phyloP scores from a whole-genome alignment of 306 rosid genomes.

The Quercus variabilis region DNA sequence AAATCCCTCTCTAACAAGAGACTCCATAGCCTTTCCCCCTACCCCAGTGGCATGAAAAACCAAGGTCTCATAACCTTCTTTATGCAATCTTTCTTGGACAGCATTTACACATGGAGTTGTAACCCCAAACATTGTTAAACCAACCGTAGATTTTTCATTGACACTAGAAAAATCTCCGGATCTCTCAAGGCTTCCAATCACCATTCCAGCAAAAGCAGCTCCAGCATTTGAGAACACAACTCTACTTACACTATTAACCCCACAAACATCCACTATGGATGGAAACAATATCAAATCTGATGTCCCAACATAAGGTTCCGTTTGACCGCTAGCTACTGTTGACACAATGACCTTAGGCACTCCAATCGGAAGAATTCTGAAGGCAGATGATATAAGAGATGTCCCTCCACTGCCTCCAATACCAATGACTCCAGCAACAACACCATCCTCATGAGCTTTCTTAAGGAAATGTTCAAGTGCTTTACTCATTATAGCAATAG shows the following conservation, averaged over 20 bases:
- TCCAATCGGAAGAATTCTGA: conserved; percentile 71
- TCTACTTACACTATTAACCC: conserved; percentile 77
- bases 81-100: conserved; percentile 62
- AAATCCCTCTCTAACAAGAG: conserved; percentile 77
- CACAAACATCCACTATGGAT: conserved; percentile 75
- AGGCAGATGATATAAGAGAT: conserved; percentile 56
- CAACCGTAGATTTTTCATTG: conserved; percentile 56
- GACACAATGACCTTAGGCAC: conserved; percentile 80
- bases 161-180: conserved; percentile 20
- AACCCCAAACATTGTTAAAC: conserved; percentile 92
- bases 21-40: conserved; percentile 97
- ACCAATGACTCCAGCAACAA: conserved; percentile 69
- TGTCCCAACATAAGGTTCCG: conserved; percentile 74
- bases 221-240: conserved; percentile 65
- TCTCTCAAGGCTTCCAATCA: conserved; percentile 57
- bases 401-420: conserved; percentile 92
- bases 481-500: conserved; percentile 62
- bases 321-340: conserved; percentile 85
- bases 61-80: conserved; percentile 76
- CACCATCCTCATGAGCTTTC: conserved; percentile 39
- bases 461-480: conserved; percentile 54
- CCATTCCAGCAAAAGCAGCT: conserved; percentile 93
- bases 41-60: conserved; percentile 96
- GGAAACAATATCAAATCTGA: conserved; percentile 76
- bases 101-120: conserved; percentile 74